Percentiles rank a stretch among this genome's conserved stretches.
Conservation (phyloP, 2,329 filamentous ascomycete genomes). For the Verticillium zaregamsianum region DNA sequence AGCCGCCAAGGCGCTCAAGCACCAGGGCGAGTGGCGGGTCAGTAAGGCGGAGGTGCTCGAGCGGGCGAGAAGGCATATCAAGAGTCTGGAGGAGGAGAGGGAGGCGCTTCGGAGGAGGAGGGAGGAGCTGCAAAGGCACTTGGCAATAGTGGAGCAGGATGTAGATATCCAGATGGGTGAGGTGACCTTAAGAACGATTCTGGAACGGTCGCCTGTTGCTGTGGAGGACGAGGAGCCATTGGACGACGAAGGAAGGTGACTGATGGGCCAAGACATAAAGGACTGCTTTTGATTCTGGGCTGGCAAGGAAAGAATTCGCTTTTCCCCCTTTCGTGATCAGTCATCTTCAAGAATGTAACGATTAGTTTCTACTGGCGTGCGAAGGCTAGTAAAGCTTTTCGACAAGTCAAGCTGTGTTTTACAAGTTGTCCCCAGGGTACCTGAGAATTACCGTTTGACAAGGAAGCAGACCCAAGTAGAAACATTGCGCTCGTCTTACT, state of each 20-base stretch:
- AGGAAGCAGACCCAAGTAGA: too few species aligned
- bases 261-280: too few species aligned
- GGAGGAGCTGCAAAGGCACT: slow-evolving; percentile 16
- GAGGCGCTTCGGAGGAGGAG: slow-evolving; percentile 23
- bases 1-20: slow-evolving; percentile 15
- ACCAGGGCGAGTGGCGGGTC: slow-evolving; percentile 14
- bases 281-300: too few species aligned
- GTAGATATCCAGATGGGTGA: background rate
- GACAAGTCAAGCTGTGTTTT: too few species aligned
- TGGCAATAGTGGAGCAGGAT: slow-evolving; percentile 9
- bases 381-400: too few species aligned
- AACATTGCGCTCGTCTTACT: too few species aligned
- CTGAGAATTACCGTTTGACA: too few species aligned
- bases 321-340: too few species aligned
- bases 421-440: too few species aligned
- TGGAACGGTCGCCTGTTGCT: slow-evolving; percentile 4
- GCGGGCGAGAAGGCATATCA: slow-evolving; percentile 27
- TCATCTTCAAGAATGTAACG: too few species aligned
- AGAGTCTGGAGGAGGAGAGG: slow-evolving; percentile 23
- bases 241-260: background rate
- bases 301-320: too few species aligned
- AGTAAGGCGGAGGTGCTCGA: slow-evolving; percentile 33
- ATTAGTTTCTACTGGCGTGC: too few species aligned
- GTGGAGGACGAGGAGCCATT: background rate
- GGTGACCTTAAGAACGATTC: background rate